Evolutionary conservation across 2,329 filamentous ascomycete species (phyloP).

Genomic region (Elsinoe fawcettii): DNA sequence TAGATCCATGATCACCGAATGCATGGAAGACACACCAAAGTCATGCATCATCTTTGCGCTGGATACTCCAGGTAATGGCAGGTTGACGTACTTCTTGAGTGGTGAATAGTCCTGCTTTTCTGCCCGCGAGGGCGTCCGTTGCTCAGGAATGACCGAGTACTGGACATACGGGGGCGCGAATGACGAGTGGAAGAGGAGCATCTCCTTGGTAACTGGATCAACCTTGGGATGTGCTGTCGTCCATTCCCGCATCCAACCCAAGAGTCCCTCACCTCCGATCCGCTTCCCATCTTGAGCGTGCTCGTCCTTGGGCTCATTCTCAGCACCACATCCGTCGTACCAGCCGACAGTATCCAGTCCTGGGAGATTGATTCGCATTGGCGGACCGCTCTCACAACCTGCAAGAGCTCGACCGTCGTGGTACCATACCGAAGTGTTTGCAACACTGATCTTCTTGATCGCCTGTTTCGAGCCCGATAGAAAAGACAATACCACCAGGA

Average conservation of each 20-base stretch:
- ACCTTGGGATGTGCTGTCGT: conserved; percentile 63
- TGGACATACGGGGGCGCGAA: conserved; percentile 59
- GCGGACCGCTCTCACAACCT: conserved; percentile 63
- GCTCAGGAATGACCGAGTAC: conserved; percentile 52
- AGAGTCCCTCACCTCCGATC: conserved; percentile 49
- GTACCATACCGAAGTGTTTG: conserved; percentile 59
- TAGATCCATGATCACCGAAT: conserved; percentile 63
- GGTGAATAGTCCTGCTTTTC: conserved; percentile 17
- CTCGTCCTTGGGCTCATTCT: conserved; percentile 38
- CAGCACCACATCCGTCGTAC: conserved; percentile 54
- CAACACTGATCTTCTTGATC: conserved; percentile 62
- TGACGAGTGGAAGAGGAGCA: conserved; percentile 60
- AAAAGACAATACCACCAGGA: conserved; percentile 51
- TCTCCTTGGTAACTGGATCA: conserved; percentile 56
- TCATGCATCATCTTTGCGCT: conserved; percentile 70
- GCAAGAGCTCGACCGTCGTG: conserved; percentile 63
- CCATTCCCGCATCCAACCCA: conserved; percentile 62
- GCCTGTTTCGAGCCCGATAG: conserved; percentile 48
- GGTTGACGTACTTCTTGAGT: conserved; percentile 39
- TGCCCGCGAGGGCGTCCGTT: conserved; percentile 25
- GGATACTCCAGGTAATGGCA: conserved; percentile 52
- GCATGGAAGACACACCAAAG: conserved; percentile 56
- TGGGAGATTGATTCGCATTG: conserved; percentile 57
- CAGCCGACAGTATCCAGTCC: conserved; percentile 61
- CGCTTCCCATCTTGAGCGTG: conserved; percentile 22